Percentiles rank a stretch among this genome's conserved stretches.
Evolutionary conservation across 164 flowering plant genomes (phyloP).

Genomic region (Buxus sempervirens): DNA sequence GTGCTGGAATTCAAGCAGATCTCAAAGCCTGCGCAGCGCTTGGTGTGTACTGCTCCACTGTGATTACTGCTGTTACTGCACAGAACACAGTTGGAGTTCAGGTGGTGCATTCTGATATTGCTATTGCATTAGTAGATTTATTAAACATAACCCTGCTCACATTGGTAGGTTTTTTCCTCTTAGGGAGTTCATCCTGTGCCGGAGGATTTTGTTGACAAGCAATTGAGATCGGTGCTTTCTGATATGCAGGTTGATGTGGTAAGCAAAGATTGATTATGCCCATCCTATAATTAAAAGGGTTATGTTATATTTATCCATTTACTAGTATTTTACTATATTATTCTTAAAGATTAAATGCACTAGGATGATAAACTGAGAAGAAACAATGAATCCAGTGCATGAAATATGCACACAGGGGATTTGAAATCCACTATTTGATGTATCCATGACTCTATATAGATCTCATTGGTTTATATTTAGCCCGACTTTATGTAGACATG

Average conservation of each 20-base stretch:
- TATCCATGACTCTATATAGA: no score
- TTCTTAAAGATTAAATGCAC: not conserved
- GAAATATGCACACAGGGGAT: not conserved
- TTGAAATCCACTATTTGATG: not conserved
- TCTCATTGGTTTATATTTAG: no score
- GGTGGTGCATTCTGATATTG: constrained; percentile 29
- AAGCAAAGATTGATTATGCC: constrained; percentile 22
- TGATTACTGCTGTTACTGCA: constrained; percentile 90
- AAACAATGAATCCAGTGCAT: not conserved
- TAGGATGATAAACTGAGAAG: not conserved
- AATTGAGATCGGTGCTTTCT: constrained; percentile 80
- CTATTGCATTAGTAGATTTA: not conserved
- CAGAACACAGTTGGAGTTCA: constrained; percentile 97
- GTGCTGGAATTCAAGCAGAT: constrained; percentile 99
- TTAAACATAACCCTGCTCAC: not conserved
- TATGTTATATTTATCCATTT: no score
- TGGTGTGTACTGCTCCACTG: constrained; percentile 91
- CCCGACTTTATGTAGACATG: no score
- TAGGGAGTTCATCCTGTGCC: constrained; percentile 66
- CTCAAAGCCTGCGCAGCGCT: constrained; percentile 84
- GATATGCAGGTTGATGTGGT: constrained; percentile 96
- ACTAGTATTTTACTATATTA: not conserved
- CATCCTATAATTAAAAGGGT: no score
- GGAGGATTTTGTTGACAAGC: constrained; percentile 71
- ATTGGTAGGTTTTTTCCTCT: not conserved